Base-by-base conservation (phyloP, 2,329 filamentous ascomycete species). In the Zymoseptoria ardabiliae region DNA sequence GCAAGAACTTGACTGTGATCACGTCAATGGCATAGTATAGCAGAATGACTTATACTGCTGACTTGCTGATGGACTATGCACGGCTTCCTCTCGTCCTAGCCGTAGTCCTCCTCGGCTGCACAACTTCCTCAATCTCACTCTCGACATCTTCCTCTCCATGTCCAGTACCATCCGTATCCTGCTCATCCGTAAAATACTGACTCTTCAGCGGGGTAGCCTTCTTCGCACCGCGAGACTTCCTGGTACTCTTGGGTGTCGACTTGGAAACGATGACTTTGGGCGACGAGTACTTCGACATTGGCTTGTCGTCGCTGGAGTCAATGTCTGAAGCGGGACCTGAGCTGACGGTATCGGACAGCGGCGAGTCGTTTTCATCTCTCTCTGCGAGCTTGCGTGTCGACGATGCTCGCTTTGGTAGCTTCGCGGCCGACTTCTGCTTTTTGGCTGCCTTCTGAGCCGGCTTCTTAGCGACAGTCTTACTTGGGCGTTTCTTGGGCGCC, bases 81-180 rank as follows among this genome's bases (percentile, higher is more conserved):
- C 53, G 58, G 56, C 57, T 65, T 8, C 54, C 50, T 50, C 69
- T 67, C 1, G 71, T 73, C 53, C 71, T 62, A 53, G 69, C 66
- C 49, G 71, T 72, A 20, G 70, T 72, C 20, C 59, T 54, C 11
- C 67, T 62, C 3, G 70, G 70, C 63, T 66, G 63, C 1, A 71
- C 61, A 11, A 70, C 63, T 59, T 73, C 71, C 41, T 65, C 58
- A 21, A 69, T 68, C 49, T 62, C 68, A 9, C 63, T 63, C 19
- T 61, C 57, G 17, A 61, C 59, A 45, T 66, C 64, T 2, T 62
- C 59, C 19, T 61, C 56, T 19, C 61, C 54, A 45, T 60, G 55
- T 21, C 61, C 57, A 19, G 56, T n/a, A 11, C 56, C 60, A 22
- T 63, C 51, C 13, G 51, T 45, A 3, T 17, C 53, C 13, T 58